Evolutionary conservation across 2,329 filamentous ascomycete species (phyloP).

Genomic region (Dactylellina cionopaga): DNA sequence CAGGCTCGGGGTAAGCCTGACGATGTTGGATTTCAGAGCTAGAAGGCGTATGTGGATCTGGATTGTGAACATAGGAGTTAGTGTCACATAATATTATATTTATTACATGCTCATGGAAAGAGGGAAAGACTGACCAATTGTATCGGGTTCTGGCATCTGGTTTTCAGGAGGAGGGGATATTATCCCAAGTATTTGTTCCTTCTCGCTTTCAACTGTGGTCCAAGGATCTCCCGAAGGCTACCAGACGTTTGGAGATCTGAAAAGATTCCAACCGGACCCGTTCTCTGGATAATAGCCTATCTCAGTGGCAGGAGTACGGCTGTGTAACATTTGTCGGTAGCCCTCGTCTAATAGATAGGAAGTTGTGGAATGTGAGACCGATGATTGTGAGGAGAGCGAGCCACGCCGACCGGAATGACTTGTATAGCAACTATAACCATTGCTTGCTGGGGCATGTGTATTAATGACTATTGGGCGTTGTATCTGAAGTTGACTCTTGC

Average conservation of each 20-base stretch:
- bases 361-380: conserved; percentile 50
- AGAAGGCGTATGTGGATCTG: no score
- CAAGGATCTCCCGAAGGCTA: conserved; percentile 49
- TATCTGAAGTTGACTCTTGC: no score
- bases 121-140: conserved; percentile 1
- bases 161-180: conserved; percentile 37
- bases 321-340: conserved; percentile 50
- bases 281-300: conserved; percentile 50
- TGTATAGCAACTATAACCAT: no score
- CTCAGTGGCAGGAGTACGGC: conserved; percentile 47
- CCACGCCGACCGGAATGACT: conserved; percentile 51
- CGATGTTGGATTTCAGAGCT: conserved; percentile 3
- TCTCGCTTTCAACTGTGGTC: conserved; percentile 33
- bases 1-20: conserved; percentile 48
- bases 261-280: conserved; percentile 48
- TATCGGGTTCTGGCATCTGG: conserved; percentile 48
- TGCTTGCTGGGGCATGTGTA: no score
- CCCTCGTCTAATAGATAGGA: conserved; percentile 48
- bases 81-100: no score
- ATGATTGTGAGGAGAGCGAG: conserved; percentile 46
- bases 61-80: no score
- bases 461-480: no score
- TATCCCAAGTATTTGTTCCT: conserved; percentile 49
- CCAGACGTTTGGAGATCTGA: conserved; percentile 50
- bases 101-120: not conserved